Evolutionary conservation across 345 rosid genomes (phyloP), one percentile per base, ranked within the genome.

Genomic region (Lepidium didymum): DNA sequence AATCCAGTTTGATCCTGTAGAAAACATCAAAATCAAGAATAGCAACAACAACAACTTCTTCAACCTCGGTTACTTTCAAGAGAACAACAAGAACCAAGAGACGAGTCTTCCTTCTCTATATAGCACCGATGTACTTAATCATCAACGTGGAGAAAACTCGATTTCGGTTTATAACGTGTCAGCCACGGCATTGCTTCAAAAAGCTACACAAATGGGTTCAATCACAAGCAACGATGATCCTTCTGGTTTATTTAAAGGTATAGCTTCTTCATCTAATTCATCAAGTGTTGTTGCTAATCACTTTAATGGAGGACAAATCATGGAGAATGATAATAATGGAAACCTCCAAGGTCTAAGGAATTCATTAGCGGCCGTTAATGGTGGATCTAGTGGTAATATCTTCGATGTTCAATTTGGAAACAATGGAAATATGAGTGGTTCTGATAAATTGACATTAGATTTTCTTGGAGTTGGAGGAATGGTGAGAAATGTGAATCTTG

Each of bases 141-240:
- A 67, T 42, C 75, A 83, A 7, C 82, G 85, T 21, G 71, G 83
- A 10, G 87, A 78, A 50, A 79, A 59, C 68, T 78, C 52, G 41
- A 69, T 75, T 23, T 42, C 82, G 1, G 64, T 68, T 23, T 83
- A 78, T 55, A 81, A 82, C 16, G 86, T 86, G 82, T 91, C 97
- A 7, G 97, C 97, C 4, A 86, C 96, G 1, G 93, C 91, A 36
- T 72, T 91, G 62, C 96, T 91, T 57, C 96, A 87, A 56, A 86
- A 88, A 64, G 97, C 97, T 29, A 85, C 96, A 64, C 97, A 91
- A 61, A 87, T 88, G 84, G 93, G 97, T 34, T 84, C 96, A 31
- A 78, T 55, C 12, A 55, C 65, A 14, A 68, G 54, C 14, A 62
- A 47, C 50, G 75, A 58, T 52, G 75, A 62, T 52, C 68, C 78